Percentiles rank a stretch among this genome's conserved stretches.
phyloP scores from a whole-genome alignment of 148 eudicot genomes.

The Diospyros lotus region DNA sequence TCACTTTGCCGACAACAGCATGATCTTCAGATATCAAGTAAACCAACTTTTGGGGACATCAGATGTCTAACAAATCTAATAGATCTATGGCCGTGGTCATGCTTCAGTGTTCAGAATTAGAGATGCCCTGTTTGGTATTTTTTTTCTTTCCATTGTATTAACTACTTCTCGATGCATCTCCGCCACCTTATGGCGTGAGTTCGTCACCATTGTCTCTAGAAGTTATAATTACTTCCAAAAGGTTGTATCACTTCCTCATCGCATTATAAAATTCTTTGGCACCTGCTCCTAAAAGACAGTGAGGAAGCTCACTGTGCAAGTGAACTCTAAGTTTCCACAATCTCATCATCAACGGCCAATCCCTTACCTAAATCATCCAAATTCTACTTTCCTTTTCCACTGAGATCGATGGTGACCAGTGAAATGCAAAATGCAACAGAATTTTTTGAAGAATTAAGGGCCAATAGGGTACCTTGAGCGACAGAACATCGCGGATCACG shows the following conservation, averaged over 20 bases:
- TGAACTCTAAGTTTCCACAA: neutral
- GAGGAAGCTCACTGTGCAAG: neutral
- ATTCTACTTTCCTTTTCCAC: neutral
- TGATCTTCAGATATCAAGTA: neutral
- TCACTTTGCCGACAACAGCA: too few species aligned
- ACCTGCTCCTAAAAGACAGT: neutral
- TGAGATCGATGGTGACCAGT: neutral
- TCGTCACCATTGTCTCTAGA: neutral
- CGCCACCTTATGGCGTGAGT: neutral
- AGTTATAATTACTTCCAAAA: neutral
- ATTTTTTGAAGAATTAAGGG: neutral
- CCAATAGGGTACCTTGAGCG: slow-evolving; percentile 59
- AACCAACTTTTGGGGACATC: neutral
- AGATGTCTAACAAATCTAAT: neutral
- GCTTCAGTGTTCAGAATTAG: neutral
- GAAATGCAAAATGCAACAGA: neutral
- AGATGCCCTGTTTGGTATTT: too few species aligned
- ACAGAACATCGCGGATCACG: slow-evolving; percentile 75
- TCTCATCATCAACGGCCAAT: neutral
- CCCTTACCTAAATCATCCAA: neutral
- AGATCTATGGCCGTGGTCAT: neutral
- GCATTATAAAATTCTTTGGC: neutral
- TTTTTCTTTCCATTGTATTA: neutral
- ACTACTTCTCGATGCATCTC: neutral
- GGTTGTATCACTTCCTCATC: neutral